phyloP scores from a whole-genome alignment of 2,329 filamentous ascomycete species.

The Colletotrichum caudatum region DNA sequence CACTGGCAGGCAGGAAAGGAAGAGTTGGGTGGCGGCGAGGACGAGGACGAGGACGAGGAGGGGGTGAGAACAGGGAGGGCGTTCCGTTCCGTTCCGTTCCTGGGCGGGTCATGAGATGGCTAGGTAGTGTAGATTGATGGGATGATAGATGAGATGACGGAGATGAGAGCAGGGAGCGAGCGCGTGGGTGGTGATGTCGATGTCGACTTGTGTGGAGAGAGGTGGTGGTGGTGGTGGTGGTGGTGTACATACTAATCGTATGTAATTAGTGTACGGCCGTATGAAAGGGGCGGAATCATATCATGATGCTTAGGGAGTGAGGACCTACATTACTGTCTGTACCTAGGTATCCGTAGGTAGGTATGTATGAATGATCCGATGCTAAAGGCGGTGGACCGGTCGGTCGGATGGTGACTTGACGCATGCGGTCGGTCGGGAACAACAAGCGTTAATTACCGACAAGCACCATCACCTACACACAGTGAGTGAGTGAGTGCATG shows the following conservation, averaged over 20 bases:
- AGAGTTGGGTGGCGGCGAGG: background rate
- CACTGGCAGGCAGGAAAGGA: background rate
- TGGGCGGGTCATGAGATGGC: no score
- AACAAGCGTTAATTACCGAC: background rate
- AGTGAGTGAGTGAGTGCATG: no score
- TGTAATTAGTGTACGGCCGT: conserved; percentile 4
- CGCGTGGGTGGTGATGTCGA: background rate
- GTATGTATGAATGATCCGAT: background rate
- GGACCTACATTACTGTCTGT: no score
- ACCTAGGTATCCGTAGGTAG: no score
- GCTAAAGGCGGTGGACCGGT: background rate
- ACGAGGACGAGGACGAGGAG: background rate
- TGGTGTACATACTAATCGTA: no score
- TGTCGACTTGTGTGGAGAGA: background rate
- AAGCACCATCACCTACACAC: no score
- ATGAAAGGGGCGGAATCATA: background rate
- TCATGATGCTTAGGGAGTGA: no score
- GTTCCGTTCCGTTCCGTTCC: background rate
- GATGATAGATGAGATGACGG: no score
- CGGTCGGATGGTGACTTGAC: conserved; percentile 4
- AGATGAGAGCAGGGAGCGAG: background rate
- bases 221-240: background rate
- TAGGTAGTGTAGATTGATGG: no score
- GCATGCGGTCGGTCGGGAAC: background rate
- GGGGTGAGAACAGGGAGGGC: background rate